Evolutionary conservation across 176 grass and related monocot genomes (phyloP), one percentile per base, ranked within the genome.

Genomic region (Eleusine indica): DNA sequence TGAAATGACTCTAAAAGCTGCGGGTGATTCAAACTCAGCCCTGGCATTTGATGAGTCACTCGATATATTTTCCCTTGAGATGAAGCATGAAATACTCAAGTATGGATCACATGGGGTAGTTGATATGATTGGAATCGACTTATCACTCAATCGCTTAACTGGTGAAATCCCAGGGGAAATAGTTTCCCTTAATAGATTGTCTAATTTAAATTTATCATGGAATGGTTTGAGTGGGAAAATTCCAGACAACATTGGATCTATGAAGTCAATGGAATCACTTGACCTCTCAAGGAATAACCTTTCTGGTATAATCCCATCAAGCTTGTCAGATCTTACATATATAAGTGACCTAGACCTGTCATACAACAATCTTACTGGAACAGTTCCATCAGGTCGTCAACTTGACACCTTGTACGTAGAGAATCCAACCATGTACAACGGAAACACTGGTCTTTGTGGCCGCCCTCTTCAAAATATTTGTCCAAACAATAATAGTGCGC

Each of bases 221-320:
- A 82, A 82, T 57, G 8, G 38, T 4, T 42, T 81, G n/a, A 71
- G 4, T 17, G 68, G n/a, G 2, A 30, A 70, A 13, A 28, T 81
- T 60, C 79, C 67, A 12, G 6, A 44, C 0, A 28, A 61, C 1
- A 46, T 82, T 35, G 80, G 86, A 2, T 18, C 7, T 0, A 52
- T 92, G 75, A 5, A 39, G n/a, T 85, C 29, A 40, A 38, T 91
- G 46, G 89, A 91, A 49, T 91, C 89, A 46, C 74, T 91, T 19
- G 90, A 92, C 9, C 40, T 92, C 0, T 89, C 77, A 4, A 67
- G 7, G 10, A 89, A 89, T 29, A 25, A 89, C 2, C 25, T 89
- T 25, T 76, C 2, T 0, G 77, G 82, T 8, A 8, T 12, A 25
- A 85, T 89, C 47, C 82, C 82, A 1, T 0, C 29, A 9, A 37